Evolutionary conservation across 73 alveolate genomes (phyloP).

Genomic region (Symbiodinium pilosum): DNA sequence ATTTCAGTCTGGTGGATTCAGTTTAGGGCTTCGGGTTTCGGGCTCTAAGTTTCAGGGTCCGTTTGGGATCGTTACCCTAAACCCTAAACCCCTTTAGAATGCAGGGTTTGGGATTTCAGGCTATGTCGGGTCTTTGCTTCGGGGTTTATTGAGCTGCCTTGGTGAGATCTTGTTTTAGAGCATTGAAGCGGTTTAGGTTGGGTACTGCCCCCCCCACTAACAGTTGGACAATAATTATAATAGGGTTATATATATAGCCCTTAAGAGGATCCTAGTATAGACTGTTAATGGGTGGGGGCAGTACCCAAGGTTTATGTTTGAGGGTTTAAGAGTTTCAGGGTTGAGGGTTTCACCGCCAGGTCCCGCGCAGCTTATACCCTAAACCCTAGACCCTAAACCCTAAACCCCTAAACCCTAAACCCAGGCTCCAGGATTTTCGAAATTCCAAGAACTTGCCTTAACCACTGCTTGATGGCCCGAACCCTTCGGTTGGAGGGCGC

Average conservation of each 20-base stretch:
- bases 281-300: not conserved
- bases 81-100: not conserved
- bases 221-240: too few species aligned
- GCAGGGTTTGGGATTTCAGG: not conserved
- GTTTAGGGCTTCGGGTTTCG: too few species aligned
- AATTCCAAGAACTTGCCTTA: not conserved
- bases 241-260: too few species aligned
- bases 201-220: too few species aligned
- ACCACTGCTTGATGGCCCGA: not conserved
- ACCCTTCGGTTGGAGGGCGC: not conserved
- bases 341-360: not conserved
- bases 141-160: too few species aligned
- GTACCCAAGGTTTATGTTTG: not conserved
- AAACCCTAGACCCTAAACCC: not conserved
- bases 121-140: not conserved
- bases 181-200: too few species aligned
- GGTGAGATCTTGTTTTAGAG: not conserved
- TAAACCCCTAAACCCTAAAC: not conserved
- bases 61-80: too few species aligned
- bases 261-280: not conserved
- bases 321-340: not conserved
- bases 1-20: not conserved
- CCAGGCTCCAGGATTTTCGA: not conserved
- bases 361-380: not conserved
- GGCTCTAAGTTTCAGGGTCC: too few species aligned